Evolutionary conservation across 129 eudicot genomes (phyloP).

Genomic region (Flaveria ramosissima): DNA sequence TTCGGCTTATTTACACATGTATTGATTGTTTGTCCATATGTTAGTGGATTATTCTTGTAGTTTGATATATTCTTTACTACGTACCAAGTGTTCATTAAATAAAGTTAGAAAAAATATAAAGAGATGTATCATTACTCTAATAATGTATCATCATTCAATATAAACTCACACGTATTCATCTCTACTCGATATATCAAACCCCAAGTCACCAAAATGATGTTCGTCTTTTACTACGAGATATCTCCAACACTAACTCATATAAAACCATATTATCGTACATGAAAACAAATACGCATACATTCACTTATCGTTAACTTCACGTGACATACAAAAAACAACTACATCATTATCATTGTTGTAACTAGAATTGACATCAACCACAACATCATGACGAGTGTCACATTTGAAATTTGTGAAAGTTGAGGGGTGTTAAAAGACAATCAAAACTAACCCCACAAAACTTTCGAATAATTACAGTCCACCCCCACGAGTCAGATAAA

Average conservation of each 20-base stretch:
- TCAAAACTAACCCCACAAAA: conserved; percentile 30
- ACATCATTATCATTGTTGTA: conserved; percentile 13
- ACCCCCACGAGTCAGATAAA: conserved; percentile 37
- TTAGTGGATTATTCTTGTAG: neutral
- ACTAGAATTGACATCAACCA: conserved; percentile 26
- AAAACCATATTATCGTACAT: neutral
- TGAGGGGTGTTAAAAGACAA: conserved; percentile 26
- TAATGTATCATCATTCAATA: neutral
- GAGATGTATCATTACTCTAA: neutral
- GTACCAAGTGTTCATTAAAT: neutral
- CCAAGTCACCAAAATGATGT: neutral
- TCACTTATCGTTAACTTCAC: conserved; percentile 5
- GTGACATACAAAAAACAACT: neutral
- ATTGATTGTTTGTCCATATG: neutral
- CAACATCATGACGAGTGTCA: conserved; percentile 28
- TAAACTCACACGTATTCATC: neutral
- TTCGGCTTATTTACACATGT: neutral
- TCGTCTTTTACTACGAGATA: conserved; percentile 18
- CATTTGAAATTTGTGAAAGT: conserved; percentile 16
- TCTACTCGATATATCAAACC: neutral
- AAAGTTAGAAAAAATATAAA: neutral
- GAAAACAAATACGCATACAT: conserved; percentile 9
- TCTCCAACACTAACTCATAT: neutral
- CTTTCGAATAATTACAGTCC: conserved; percentile 22
- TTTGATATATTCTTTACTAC: neutral